Percentiles rank a stretch among this genome's conserved stretches.
Evolutionary conservation across 2,329 filamentous ascomycete species (phyloP).

Genomic region (Blastomyces gilchristii): DNA sequence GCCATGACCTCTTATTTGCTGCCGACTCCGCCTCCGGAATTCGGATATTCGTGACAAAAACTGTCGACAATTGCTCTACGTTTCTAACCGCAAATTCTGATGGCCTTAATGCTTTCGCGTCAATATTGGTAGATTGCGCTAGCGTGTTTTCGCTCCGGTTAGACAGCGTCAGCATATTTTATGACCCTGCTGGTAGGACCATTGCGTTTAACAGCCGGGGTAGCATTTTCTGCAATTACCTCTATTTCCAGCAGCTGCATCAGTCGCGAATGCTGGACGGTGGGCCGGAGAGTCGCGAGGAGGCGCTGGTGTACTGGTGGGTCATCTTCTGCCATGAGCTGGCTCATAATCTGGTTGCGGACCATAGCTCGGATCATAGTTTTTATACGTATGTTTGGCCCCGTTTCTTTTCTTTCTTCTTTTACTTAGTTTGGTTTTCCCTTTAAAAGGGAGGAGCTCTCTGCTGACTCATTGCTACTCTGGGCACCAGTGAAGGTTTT

Average conservation of each 20-base stretch:
- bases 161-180: constrained; percentile 71
- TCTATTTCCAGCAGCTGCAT: constrained; percentile 77
- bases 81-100: constrained; percentile 55
- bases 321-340: constrained; percentile 92
- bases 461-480: neutral
- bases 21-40: constrained; percentile 62
- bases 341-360: constrained; percentile 77
- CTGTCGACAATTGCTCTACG: constrained; percentile 39
- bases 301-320: constrained; percentile 82
- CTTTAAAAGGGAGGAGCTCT: neutral
- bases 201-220: constrained; percentile 89
- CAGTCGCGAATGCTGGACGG: constrained; percentile 38
- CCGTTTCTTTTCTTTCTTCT: neutral
- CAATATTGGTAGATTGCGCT: constrained; percentile 58
- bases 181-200: constrained; percentile 64
- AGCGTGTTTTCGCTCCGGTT: constrained; percentile 61
- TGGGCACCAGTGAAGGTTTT: constrained; percentile 56
- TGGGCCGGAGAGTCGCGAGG: constrained; percentile 40
- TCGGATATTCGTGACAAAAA: constrained; percentile 59
- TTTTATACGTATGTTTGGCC: constrained; percentile 52
- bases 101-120: constrained; percentile 59
- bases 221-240: constrained; percentile 86
- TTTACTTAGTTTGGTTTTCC: neutral
- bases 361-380: constrained; percentile 69
- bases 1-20: constrained; percentile 60